These are phyloP conservation scores for Bipolaris bicolor DNA, from an alignment of 2,329 filamentous ascomycete genomes.

Conservation along the genomic window DNA sequence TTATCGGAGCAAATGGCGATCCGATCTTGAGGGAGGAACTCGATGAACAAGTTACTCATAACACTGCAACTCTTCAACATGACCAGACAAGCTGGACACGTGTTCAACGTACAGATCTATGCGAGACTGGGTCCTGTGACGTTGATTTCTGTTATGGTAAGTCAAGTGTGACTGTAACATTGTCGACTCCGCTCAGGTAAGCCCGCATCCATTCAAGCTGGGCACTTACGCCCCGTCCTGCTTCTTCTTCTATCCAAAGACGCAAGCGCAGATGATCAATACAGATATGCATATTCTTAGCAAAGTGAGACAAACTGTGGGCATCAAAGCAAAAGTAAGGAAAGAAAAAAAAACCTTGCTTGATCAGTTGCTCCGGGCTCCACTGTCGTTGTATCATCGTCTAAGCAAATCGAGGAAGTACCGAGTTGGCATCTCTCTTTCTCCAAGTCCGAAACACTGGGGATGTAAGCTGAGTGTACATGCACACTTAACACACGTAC, in stretches of 20 bases:
- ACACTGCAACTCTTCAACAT: neutral
- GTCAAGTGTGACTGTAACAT: conserved; percentile 4
- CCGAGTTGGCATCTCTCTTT: neutral
- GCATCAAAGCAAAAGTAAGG: neutral
- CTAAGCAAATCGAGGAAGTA: neutral
- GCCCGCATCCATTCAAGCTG: neutral
- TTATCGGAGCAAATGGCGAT: neutral
- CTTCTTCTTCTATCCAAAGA: neutral
- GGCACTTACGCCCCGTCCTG: neutral
- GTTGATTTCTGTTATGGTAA: neutral
- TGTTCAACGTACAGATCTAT: neutral
- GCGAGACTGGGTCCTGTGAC: neutral
- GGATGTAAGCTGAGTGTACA: conserved; percentile 4
- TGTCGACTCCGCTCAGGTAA: neutral
- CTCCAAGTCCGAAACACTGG: neutral
- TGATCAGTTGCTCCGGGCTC: neutral
- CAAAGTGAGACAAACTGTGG: neutral
- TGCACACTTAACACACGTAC: neutral
- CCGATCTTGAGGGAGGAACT: neutral
- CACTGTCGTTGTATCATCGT: neutral
- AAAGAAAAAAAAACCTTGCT: neutral
- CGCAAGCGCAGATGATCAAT: neutral
- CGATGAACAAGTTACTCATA: neutral
- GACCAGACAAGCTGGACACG: neutral
- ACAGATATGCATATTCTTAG: neutral